phyloP scores from a whole-genome alignment of 2,329 filamentous ascomycete genomes.

The Pseudogymnoascus sp. region DNA sequence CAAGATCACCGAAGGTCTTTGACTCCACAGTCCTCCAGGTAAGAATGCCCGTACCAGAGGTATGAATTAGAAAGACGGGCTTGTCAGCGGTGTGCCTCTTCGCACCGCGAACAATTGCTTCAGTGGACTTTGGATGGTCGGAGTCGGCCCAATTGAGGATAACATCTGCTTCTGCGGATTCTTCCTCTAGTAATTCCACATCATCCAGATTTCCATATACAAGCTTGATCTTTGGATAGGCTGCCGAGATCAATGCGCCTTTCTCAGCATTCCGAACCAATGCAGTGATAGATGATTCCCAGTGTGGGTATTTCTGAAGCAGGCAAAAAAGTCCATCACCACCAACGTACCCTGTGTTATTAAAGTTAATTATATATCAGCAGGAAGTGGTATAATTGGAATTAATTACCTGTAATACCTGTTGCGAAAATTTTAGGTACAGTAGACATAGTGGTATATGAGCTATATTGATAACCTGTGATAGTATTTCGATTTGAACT shows the following conservation, averaged over 20 bases:
- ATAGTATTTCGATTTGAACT: too few relatives aligned
- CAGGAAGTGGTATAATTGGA: too few relatives aligned
- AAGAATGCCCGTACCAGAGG: constrained; percentile 38
- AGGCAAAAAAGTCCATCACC: constrained; percentile 13
- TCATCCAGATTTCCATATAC: constrained; percentile 28
- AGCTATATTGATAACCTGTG: too few relatives aligned
- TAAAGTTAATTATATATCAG: neutral
- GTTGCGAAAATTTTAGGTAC: neutral
- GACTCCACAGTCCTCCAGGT: too few relatives aligned
- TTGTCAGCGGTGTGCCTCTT: too few relatives aligned
- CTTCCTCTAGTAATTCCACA: constrained; percentile 22
- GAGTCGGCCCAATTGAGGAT: constrained; percentile 28
- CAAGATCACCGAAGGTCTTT: too few relatives aligned
- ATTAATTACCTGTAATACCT: neutral
- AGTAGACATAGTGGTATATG: neutral
- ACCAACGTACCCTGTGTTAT: constrained; percentile 16
- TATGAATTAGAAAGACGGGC: constrained; percentile 31
- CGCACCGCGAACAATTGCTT: too few relatives aligned
- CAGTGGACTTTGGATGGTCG: constrained; percentile 28
- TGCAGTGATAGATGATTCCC: constrained; percentile 11
- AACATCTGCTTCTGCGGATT: constrained; percentile 29
- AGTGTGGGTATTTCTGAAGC: constrained; percentile 10
- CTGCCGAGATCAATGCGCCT: constrained; percentile 22
- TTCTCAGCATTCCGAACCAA: constrained; percentile 16
- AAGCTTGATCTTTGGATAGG: constrained; percentile 23